These are phyloP conservation scores for Halophytophthora polymorphica DNA, from an alignment of 352 stramenopile species.

Conservation along the genomic window DNA sequence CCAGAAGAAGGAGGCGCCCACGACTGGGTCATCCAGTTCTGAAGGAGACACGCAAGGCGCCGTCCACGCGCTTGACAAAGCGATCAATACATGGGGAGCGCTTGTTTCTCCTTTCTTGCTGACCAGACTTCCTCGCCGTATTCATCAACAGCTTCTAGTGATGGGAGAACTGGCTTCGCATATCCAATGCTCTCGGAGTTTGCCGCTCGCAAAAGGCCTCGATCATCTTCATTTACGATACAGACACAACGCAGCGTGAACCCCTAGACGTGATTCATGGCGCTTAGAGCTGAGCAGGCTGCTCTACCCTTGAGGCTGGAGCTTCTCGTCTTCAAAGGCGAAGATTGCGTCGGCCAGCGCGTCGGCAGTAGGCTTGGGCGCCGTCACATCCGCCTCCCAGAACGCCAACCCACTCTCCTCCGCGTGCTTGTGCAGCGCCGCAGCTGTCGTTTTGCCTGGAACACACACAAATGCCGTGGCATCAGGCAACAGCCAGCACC, in stretches of 20 bases:
- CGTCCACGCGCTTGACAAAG: not conserved
- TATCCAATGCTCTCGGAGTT: no score
- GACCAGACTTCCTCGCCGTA: no score
- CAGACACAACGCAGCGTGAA: not conserved
- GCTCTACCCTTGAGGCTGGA: slow-evolving; percentile 1
- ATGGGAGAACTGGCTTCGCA: no score
- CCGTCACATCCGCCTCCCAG: slow-evolving; percentile 54
- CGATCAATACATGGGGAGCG: not conserved
- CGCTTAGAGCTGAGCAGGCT: not conserved
- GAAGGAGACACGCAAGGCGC: not conserved
- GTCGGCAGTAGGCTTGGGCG: slow-evolving; percentile 52
- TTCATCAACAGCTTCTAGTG: no score
- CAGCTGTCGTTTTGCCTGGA: slow-evolving; percentile 67
- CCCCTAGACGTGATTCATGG: slow-evolving; percentile 9
- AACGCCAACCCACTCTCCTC: slow-evolving; percentile 30
- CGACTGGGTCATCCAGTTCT: not conserved
- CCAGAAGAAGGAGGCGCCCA: no score
- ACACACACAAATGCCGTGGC: no score
- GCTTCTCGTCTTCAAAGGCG: slow-evolving; percentile 28
- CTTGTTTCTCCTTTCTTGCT: no score
- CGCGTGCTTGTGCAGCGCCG: slow-evolving; percentile 45
- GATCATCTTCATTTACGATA: no score
- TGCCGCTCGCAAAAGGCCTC: no score
- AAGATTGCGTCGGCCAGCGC: slow-evolving; percentile 51
- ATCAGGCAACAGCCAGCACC: no score